Evolutionary conservation across 1,139 yeast genomes (phyloP).

Genomic region (Kodamaea ohmeri): DNA sequence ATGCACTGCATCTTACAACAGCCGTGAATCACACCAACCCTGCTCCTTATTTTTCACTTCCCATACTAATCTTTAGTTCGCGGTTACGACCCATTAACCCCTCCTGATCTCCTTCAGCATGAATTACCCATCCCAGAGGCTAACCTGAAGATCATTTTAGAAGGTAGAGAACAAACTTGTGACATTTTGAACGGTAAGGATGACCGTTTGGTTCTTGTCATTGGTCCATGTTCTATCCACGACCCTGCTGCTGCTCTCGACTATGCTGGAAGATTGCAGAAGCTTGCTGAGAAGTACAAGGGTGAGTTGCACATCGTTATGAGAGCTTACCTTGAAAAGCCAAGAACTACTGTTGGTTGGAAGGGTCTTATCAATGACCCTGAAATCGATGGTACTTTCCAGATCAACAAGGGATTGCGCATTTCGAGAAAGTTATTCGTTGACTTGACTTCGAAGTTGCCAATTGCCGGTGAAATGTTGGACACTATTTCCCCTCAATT

Average conservation of each 20-base stretch:
- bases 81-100: conserved; percentile 92
- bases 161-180: conserved; percentile 76
- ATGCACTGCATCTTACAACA: no score
- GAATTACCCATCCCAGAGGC: conserved; percentile 71
- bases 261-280: conserved; percentile 66
- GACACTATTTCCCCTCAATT: conserved; percentile 97
- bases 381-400: conserved; percentile 89
- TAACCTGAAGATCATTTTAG: conserved; percentile 59
- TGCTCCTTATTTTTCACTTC: neutral
- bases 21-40: no score
- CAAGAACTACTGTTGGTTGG: conserved; percentile 99
- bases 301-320: conserved; percentile 81
- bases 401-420: conserved; percentile 90
- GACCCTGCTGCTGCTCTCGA: conserved; percentile 92
- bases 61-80: conserved; percentile 17
- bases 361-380: conserved; percentile 97
- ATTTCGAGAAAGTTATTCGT: conserved; percentile 85
- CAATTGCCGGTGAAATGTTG: conserved; percentile 96
- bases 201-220: conserved; percentile 76
- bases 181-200: conserved; percentile 71
- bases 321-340: conserved; percentile 98
- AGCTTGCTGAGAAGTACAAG: conserved; percentile 59
- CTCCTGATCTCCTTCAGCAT: conserved; percentile 92
- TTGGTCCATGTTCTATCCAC: conserved; percentile 97
- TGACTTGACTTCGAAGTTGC: conserved; percentile 69